Percentiles rank a stretch among this genome's conserved stretches.
Conservation (phyloP, 2,329 filamentous ascomycete species). For the Microcyclospora tardicrescens region DNA sequence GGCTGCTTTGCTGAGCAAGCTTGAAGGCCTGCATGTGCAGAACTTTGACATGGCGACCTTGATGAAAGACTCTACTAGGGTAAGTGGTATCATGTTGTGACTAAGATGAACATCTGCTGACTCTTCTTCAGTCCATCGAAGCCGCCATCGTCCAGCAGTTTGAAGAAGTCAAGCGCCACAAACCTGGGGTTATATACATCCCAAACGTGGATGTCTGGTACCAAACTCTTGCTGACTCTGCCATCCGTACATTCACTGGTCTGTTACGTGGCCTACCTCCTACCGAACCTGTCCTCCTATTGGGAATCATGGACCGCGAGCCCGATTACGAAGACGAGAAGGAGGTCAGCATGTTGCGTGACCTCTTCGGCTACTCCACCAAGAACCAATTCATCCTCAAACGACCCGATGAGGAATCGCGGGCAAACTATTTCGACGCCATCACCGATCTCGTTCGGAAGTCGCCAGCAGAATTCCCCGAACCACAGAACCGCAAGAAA, state of each 20-base stretch:
- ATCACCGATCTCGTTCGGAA: constrained; percentile 67
- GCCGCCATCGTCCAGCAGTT: constrained; percentile 84
- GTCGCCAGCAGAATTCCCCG: constrained; percentile 72
- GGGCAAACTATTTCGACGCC: constrained; percentile 66
- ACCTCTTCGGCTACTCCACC: constrained; percentile 75
- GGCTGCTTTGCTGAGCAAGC: constrained; percentile 72
- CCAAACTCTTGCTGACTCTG: constrained; percentile 47
- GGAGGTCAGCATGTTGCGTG: constrained; percentile 49
- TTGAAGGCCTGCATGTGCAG: constrained; percentile 89
- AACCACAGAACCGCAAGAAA: constrained; percentile 75
- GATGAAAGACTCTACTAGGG: constrained; percentile 66
- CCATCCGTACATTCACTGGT: constrained; percentile 68
- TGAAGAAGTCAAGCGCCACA: constrained; percentile 82
- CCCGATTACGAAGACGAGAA: constrained; percentile 38
- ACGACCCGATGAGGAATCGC: constrained; percentile 48
- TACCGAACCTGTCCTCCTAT: constrained; percentile 74
- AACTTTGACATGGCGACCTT: constrained; percentile 85
- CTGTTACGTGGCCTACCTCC: constrained; percentile 74
- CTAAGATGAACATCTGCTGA: constrained; percentile 4
- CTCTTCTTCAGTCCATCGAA: constrained; percentile 47
- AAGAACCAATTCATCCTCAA: constrained; percentile 62
- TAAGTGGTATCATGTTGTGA: constrained; percentile 24
- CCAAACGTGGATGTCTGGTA: constrained; percentile 87
- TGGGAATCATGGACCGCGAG: constrained; percentile 65
- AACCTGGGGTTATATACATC: constrained; percentile 90